These are phyloP conservation scores for Colletotrichum trifolii DNA, from an alignment of 2,329 filamentous ascomycete genomes.

Conservation along the genomic window DNA sequence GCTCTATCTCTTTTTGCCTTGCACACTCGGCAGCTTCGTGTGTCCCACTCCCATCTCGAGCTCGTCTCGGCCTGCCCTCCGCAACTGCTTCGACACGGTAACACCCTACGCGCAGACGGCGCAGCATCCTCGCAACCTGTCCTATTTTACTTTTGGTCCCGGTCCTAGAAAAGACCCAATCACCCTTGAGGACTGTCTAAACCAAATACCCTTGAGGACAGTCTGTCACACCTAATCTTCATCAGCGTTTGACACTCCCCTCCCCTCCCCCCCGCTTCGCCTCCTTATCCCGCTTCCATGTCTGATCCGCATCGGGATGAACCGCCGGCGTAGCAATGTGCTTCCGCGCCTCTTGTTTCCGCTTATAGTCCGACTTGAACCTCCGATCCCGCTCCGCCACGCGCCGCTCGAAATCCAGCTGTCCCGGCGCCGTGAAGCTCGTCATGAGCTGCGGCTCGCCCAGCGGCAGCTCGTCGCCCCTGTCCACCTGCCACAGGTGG, in stretches of 20 bases:
- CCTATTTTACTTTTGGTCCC: neutral
- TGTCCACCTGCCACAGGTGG: constrained; percentile 88
- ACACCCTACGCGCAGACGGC: constrained; percentile 9
- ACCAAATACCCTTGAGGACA: neutral
- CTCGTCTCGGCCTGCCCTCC: constrained; percentile 28
- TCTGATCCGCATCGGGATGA: constrained; percentile 46
- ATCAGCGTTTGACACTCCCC: constrained; percentile 25
- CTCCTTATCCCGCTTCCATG: constrained; percentile 31
- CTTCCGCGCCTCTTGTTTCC: constrained; percentile 57
- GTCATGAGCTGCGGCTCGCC: constrained; percentile 66
- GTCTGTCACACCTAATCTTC: constrained; percentile 10
- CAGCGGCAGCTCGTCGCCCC: constrained; percentile 69
- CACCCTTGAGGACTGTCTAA: too few species aligned
- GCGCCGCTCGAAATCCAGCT: constrained; percentile 58
- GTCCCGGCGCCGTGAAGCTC: constrained; percentile 60
- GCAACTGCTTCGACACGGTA: neutral
- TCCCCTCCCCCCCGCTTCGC: neutral
- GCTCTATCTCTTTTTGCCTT: neutral
- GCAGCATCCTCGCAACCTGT: constrained; percentile 10
- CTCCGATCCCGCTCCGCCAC: constrained; percentile 57
- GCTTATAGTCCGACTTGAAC: constrained; percentile 57
- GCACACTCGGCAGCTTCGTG: too few species aligned
- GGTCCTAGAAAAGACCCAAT: too few species aligned
- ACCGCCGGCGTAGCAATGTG: constrained; percentile 54
- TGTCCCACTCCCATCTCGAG: constrained; percentile 1